A percentile compares a stretch with the other conserved stretches of the same genome.
phyloP scores from a whole-genome alignment of 768 basidiomycete genomes.

The Rhizopogon roseolus region DNA sequence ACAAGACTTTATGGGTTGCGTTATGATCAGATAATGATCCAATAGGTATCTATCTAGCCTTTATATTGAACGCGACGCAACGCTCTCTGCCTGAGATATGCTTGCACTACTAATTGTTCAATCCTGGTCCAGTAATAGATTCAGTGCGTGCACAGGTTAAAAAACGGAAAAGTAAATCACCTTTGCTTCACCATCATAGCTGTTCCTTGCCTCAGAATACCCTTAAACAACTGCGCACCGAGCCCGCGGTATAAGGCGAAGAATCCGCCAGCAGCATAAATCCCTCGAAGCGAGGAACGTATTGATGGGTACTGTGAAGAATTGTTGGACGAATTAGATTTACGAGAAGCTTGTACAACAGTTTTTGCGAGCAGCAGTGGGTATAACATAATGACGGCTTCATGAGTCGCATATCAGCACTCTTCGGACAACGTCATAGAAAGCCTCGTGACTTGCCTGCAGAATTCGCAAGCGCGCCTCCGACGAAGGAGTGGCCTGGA shows the following conservation, averaged over 20 bases:
- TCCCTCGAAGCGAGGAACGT: conserved; percentile 10
- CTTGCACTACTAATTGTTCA: conserved; percentile 12
- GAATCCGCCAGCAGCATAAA: conserved; percentile 20
- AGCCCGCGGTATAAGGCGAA: conserved; percentile 50
- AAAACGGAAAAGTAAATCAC: conserved; percentile 17
- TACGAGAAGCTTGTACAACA: conserved; percentile 36
- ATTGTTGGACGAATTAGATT: conserved; percentile 16
- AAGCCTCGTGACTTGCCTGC: conserved; percentile 26
- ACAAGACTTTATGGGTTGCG: too few species aligned
- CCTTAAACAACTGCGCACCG: conserved; percentile 45
- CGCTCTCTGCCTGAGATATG: conserved; percentile 8
- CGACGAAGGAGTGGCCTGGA: conserved; percentile 13
- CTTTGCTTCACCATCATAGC: conserved; percentile 57
- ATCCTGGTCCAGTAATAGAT: conserved; percentile 2
- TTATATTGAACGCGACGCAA: neutral
- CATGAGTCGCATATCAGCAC: neutral
- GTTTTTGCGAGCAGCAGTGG: conserved; percentile 60
- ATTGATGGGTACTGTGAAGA: conserved; percentile 6
- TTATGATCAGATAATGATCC: neutral
- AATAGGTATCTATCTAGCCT: neutral
- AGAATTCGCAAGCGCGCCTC: conserved; percentile 44
- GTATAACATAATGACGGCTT: conserved; percentile 45
- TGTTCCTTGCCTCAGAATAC: conserved; percentile 52
- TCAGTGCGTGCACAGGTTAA: neutral
- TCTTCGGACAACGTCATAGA: neutral